Conservation (phyloP, 2,329 filamentous ascomycete genomes). For the Stemphylium beticola region DNA sequence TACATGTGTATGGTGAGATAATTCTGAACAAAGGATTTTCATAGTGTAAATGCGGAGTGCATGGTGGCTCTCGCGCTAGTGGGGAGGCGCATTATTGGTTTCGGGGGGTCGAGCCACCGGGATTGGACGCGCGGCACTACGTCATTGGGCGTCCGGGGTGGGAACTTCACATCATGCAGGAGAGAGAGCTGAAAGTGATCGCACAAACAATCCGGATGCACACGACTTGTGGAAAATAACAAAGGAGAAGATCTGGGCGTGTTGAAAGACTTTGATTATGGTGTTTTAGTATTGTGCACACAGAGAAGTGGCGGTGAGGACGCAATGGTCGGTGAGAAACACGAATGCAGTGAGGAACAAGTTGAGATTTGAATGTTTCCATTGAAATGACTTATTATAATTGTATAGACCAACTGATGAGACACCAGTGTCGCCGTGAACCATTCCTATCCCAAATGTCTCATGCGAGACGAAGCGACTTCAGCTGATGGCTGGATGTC, state of each 20-base stretch:
- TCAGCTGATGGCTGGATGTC: constrained; percentile 11
- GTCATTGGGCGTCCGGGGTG: background rate
- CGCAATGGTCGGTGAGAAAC: background rate
- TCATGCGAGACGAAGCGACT: constrained; percentile 18
- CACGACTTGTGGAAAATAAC: too few species aligned
- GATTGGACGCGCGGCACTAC: constrained; percentile 4
- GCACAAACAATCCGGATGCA: background rate
- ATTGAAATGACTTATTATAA: constrained; percentile 15
- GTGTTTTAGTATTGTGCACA: too few species aligned
- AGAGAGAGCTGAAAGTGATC: background rate
- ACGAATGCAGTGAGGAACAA: background rate
- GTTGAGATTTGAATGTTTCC: background rate
- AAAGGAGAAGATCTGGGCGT: too few species aligned
- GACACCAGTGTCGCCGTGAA: constrained; percentile 1
- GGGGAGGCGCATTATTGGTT: background rate
- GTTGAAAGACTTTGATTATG: too few species aligned
- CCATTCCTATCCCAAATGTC: constrained; percentile 11
- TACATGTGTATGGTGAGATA: too few species aligned
- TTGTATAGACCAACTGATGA: constrained; percentile 3
- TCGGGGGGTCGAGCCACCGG: constrained; percentile 1
- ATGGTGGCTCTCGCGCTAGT: background rate
- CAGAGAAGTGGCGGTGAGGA: too few species aligned
- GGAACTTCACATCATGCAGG: background rate
- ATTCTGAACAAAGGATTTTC: too few species aligned
- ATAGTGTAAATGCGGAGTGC: constrained; percentile 1